These are phyloP conservation scores for Tieghemiomyces parasiticus DNA, from an alignment of 192 early-diverging fungal genomes.

Conservation along the genomic window DNA sequence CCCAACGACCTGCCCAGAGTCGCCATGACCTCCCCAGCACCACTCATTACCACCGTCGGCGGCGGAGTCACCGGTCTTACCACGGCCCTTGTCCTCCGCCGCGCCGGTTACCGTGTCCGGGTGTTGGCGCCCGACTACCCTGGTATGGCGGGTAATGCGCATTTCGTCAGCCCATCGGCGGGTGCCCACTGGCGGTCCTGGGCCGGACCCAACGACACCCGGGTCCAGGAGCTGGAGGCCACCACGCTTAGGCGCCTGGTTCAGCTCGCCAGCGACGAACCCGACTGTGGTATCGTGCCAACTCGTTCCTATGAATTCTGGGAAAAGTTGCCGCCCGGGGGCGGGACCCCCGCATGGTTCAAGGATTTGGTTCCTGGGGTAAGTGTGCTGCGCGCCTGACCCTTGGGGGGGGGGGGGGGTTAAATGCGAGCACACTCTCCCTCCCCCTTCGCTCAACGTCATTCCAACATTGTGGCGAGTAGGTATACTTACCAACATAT, in stretches of 20 bases:
- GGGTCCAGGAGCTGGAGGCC: slow-evolving; percentile 22
- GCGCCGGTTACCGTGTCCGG: slow-evolving; percentile 22
- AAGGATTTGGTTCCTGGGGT: not conserved
- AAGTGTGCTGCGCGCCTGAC: not conserved
- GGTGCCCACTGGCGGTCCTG: slow-evolving; percentile 51
- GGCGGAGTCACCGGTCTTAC: slow-evolving; percentile 43
- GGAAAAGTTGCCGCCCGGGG: not conserved
- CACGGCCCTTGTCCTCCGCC: slow-evolving; percentile 26
- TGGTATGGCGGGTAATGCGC: not conserved
- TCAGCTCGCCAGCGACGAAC: slow-evolving; percentile 11
- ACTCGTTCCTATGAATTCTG: slow-evolving; percentile 4
- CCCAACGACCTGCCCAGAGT: no score
- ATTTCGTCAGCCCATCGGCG: slow-evolving; percentile 31
- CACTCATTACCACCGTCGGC: slow-evolving; percentile 40
- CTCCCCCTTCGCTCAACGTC: slow-evolving; percentile 8
- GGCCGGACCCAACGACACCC: slow-evolving; percentile 24
- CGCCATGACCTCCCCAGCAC: no score
- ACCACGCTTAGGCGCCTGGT: slow-evolving; percentile 17
- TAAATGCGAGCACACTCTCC: not conserved
- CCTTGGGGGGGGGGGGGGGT: not conserved
- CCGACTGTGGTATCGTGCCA: slow-evolving; percentile 16
- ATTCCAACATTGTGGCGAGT: slow-evolving; percentile 7
- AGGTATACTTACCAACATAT: not conserved
- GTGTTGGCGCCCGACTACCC: slow-evolving; percentile 25
- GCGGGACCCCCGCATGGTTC: not conserved